phyloP scores from a whole-genome alignment of 768 basidiomycete genomes.

The Podaxis carcinomalis region DNA sequence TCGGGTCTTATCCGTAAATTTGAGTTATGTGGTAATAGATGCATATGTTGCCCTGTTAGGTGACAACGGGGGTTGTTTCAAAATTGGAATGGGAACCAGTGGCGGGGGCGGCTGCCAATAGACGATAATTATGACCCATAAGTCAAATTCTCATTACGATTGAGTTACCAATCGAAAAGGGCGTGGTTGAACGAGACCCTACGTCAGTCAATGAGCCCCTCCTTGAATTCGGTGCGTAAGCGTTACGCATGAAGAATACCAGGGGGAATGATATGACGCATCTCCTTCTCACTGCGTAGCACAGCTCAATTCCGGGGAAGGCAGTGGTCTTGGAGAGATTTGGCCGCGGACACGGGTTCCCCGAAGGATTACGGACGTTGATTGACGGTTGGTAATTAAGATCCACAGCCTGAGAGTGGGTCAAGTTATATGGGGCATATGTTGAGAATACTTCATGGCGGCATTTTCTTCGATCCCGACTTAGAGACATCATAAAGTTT shows the following conservation, averaged over 20 bases:
- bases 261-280: not conserved
- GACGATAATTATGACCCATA: slow-evolving; percentile 53
- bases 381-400: not conserved
- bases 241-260: not conserved
- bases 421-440: not conserved
- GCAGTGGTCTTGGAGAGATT: not conserved
- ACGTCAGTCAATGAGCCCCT: not conserved
- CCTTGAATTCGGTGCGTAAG: not conserved
- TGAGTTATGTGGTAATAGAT: not conserved
- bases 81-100: not conserved
- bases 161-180: not conserved
- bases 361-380: not conserved
- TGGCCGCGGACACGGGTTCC: not conserved
- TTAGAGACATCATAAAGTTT: no score
- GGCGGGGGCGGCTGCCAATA: slow-evolving; percentile 43
- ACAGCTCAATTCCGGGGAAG: not conserved
- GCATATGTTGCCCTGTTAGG: not conserved
- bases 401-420: not conserved
- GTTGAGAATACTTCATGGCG: not conserved
- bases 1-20: slow-evolving; percentile 26
- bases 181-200: not conserved
- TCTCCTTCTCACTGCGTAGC: not conserved
- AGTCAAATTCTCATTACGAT: not conserved
- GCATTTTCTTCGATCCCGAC: not conserved
- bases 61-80: slow-evolving; percentile 1